Base-by-base conservation (phyloP, 2,329 filamentous ascomycete species). In the Fusarium annulatum region DNA sequence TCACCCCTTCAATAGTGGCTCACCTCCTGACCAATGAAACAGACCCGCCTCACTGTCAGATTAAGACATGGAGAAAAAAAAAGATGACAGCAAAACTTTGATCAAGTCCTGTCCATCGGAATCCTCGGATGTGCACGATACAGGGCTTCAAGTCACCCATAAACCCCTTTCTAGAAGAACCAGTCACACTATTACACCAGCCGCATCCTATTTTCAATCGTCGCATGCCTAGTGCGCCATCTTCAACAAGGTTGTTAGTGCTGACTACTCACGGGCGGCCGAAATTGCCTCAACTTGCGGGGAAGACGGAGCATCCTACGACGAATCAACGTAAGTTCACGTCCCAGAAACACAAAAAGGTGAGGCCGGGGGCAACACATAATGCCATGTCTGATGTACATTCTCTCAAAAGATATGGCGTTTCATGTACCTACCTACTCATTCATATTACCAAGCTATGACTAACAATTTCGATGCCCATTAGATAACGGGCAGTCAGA, bases 201-300 rank as follows among this genome's bases (percentile, higher is more conserved):
- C 38, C 8, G 18, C 55, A 48, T 58, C 55, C n/a, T 48, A 16
- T 36, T 26, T 48, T n/a, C 30, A 19, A 28, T 18, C 39, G 30
- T 48, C 55, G 58, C 58, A 52, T 42, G n/a, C 18, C 34, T 21
- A 36, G 58, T 36, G 49, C 49, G n/a, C 55, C 55, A 36, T 58
- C 56, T 30, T 49, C 36, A 52, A 26, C 56, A 58, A 49, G 61
- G 51, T 48, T 38, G 34, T 41, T 63, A 60, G 61, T 30, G 61
- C 61, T 53, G 57, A 62, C 62, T 30, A 33, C 41, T 18, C 43
- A 30, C 39, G 33, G 43, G 34, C 57, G 34, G 41, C 62, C 58
- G 48, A 65, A 65, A 65, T 65, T 63, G 33, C 58, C 62, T 65
- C 62, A 65, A 41, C 57, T 51, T 65, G 62, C 62, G 62, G 62